Base-by-base conservation (phyloP, 139 green algal genomes). In the Yamagishiella unicocca region DNA sequence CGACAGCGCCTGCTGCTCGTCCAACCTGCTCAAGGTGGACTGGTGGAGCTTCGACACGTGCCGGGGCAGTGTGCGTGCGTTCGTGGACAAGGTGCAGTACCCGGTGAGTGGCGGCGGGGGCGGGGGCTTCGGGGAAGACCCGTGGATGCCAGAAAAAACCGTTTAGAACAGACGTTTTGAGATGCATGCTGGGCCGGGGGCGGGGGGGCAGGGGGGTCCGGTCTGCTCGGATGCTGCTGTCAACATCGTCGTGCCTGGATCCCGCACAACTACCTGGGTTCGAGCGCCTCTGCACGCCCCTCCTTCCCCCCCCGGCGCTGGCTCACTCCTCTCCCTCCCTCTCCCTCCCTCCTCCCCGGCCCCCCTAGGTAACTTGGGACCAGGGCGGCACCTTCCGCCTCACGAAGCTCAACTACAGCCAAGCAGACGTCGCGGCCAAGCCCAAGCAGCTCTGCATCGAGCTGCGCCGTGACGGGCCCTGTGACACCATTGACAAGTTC, bases 31-130 rank as follows among this genome's bases (percentile, higher is more conserved):
- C 42, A 86, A 86, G 61, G 80, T 86, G 62, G 80, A 86, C 38
- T 86, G 80, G 80, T 67, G 43, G 31, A 86, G 80, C 64, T 77
- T 64, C 64, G 80, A 86, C 80, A 86, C 80, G 17, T 86, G 80
- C 64, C 80, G 80, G 22, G 80, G 80, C 43, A 86, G 80, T 33
- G 80, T 78, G 25, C 62, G 64, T 5, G 80, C 80, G 21, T 86
- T 31, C 64, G 71, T 86, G 21, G 80, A 86, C 80, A 77, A 77
- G 64, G 24, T 86, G 27, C 43, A 27, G n/a, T 86, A 86, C 80
- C 80, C 62, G 33, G 79, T 85, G 22, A 17, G 75, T 68, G 10
- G 40, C 1, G 37, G n/a, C 8, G 40, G n/a, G n/a, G n/a, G n/a
- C n/a, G n/a, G n/a, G n/a, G n/a, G n/a, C n/a, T n/a, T n/a, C n/a